Evolutionary conservation across 805 yeast genomes (phyloP), one percentile per base, ranked within the genome.

Genomic region (Pichia nakasei): DNA sequence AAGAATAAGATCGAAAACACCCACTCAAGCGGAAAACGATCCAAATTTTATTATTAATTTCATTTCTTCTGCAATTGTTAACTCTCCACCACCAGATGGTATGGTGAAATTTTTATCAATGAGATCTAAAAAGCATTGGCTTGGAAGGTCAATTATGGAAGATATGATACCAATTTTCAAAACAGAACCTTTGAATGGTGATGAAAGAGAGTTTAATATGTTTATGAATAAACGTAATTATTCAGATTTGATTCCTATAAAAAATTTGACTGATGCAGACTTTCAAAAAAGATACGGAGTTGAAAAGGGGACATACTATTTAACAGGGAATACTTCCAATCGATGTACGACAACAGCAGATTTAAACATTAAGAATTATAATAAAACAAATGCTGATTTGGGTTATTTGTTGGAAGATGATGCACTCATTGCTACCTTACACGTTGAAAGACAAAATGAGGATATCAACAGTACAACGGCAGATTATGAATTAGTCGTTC

Each of bases 81-180:
- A 91, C 60, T 79, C 93, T 0, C 96, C 98, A 12, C 97, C 97
- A 2, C 96, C 97, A 2, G 76, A 79, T 57, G 80, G 81, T 7
- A 84, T 91, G 83, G 93, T 95, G 0, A 64, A 67, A 6, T 67
- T 91, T 50, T 66, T 91, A 52, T 73, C 83, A 60, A 77, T 71
- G 53, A 69, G 96, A 53, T 72, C 85, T 13, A 72, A 71, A 43
- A 66, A 76, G 20, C 97, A 89, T 61, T 80, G 73, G 48, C 82
- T 80, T 52, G 83, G 75, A 55, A 60, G 55, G 35, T 85, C 78
- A 51, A 24, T 32, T 1, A 12, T n/a, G 4, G 97, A 91, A 59
- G 93, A 87, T 54, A 73, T 84, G 58, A 76, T 87, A n/a, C 83
- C 85, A 1, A 53, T 88, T 8, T 88, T 89, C 61, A 55, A 64